Evolutionary conservation across 345 rosid species (phyloP).

Genomic region (Eucalyptus sideroxylon): DNA sequence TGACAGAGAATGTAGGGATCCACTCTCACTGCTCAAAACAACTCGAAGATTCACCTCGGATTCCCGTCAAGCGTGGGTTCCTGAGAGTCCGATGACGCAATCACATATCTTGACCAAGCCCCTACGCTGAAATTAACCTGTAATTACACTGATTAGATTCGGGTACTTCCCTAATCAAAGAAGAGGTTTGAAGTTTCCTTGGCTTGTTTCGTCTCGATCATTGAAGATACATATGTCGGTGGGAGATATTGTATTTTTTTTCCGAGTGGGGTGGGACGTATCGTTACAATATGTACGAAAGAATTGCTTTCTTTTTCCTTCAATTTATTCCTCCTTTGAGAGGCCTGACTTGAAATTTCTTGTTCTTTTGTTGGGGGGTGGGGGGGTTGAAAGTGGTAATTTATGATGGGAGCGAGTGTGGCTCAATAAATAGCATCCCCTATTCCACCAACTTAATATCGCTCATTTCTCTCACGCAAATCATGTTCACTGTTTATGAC

Average conservation of each 20-base stretch:
- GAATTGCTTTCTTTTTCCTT: background rate
- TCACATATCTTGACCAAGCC: background rate
- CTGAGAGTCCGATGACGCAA: background rate
- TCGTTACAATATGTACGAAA: background rate
- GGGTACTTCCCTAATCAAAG: background rate
- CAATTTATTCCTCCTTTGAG: background rate
- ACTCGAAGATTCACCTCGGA: background rate
- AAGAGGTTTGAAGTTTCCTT: background rate
- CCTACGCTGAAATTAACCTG: background rate
- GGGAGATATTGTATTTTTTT: background rate
- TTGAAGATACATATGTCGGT: background rate
- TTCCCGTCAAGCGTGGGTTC: background rate
- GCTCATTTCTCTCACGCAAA: background rate
- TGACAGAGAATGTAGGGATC: background rate
- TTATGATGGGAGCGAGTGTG: background rate
- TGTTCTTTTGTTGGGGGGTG: background rate
- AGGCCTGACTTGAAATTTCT: background rate
- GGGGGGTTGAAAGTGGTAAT: background rate
- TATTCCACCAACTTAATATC: background rate
- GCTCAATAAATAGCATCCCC: background rate
- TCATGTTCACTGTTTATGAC: background rate
- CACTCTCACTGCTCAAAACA: background rate
- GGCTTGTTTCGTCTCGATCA: background rate
- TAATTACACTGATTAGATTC: background rate
- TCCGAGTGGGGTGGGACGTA: background rate